These are phyloP conservation scores for Starmerella gropengiesseri DNA, from an alignment of 805 yeast species.

Conservation along the genomic window DNA sequence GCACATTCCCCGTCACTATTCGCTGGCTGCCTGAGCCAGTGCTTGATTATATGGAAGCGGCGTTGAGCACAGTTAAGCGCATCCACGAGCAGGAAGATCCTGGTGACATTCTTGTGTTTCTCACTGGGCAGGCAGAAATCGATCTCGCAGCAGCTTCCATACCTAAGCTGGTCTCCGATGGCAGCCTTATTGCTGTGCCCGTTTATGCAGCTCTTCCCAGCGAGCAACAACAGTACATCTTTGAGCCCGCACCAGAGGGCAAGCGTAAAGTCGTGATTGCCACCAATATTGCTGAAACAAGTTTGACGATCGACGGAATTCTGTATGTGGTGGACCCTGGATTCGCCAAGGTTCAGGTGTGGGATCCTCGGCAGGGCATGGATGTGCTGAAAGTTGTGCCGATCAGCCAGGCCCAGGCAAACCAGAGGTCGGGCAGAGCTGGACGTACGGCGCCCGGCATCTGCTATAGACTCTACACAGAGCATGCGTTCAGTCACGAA, in stretches of 20 bases:
- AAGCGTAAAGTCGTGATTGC: constrained; percentile 83
- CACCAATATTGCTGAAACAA: constrained; percentile 95
- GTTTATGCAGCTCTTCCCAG: constrained; percentile 86
- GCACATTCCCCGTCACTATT: constrained; percentile 84
- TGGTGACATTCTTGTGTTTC: constrained; percentile 81
- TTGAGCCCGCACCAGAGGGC: constrained; percentile 74
- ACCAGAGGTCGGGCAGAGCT: constrained; percentile 95
- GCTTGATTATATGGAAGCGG: constrained; percentile 81
- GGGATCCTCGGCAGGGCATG: constrained; percentile 79
- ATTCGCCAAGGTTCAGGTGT: constrained; percentile 82
- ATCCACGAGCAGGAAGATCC: constrained; percentile 44
- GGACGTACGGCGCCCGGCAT: constrained; percentile 97
- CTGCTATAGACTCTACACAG: constrained; percentile 81
- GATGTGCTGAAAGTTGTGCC: constrained; percentile 77
- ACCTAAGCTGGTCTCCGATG: constrained; percentile 51
- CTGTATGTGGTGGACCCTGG: constrained; percentile 93
- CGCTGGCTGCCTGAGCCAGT: constrained; percentile 79
- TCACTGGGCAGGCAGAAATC: constrained; percentile 95
- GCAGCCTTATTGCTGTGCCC: constrained; percentile 58
- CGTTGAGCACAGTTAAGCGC: constrained; percentile 75
- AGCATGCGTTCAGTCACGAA: constrained; percentile 68
- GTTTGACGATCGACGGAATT: constrained; percentile 92
- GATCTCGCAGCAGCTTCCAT: constrained; percentile 63
- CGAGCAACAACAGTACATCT: constrained; percentile 68
- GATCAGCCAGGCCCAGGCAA: constrained; percentile 89